Evolutionary conservation across 2,329 filamentous ascomycete genomes (phyloP), one percentile per base, ranked within the genome.

Genomic region (Pseudopyricularia javanii): DNA sequence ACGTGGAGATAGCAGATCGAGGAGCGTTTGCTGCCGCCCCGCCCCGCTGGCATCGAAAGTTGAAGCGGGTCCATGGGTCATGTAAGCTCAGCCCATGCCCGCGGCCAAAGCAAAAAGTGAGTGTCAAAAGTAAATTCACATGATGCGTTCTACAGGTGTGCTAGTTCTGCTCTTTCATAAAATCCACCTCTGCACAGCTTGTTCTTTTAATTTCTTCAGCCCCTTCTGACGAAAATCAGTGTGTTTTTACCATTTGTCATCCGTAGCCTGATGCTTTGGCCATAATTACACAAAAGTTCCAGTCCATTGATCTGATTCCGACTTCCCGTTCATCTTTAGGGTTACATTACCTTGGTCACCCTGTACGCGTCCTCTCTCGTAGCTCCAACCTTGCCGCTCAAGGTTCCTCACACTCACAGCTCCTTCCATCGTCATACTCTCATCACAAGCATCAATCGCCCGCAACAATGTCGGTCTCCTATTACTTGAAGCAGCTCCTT

Each of bases 371-470:
- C n/a, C 35, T 43, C 37, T n/a, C 17, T 4, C 24, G 20, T n/a
- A 43, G 17, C 3, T 43, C 8, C 12, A 43, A 43, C n/a, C 37
- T 43, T 43, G n/a, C 8, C 17, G 37, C 37, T 20, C 17, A 11
- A 43, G 37, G 17, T 43, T 22, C 9, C 14, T 43, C 17, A n/a
- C 20, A 43, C 24, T 43, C 37, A 7, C 37, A 34, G n/a, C 22
- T 51, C 33, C 33, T 34, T 54, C 8, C 51, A 53, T 51, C 24
- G n/a, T 53, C 34, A 9, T 43, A 7, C n/a, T 8, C n/a, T 8
- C 8, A 43, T 43, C 37, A 6, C 24, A 22, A 9, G 7, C 17
- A 12, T 43, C 37, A 43, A 43, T 22, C 37, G 12, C 7, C 12
- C 32, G 12, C 7, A 7, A 7, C 20, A 20, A 43, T 43, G 37